These are phyloP conservation scores for Verticillium alfalfae DNA, from an alignment of 2,329 filamentous ascomycete genomes.

Conservation along the genomic window DNA sequence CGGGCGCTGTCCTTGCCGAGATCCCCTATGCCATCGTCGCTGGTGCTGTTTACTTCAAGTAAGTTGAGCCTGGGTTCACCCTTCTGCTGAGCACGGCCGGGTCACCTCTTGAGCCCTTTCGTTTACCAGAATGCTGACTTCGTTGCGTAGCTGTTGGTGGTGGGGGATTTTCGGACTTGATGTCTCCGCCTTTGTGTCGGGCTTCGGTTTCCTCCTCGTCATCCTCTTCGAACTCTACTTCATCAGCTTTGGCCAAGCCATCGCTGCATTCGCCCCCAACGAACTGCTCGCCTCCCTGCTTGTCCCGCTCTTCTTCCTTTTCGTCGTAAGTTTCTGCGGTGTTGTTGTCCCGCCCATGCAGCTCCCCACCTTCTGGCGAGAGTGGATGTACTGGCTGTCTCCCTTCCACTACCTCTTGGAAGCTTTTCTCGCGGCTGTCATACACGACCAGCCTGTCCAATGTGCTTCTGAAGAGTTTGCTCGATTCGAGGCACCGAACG, in stretches of 20 bases:
- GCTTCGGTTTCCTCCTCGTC: conserved; percentile 58
- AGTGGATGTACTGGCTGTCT: conserved; percentile 62
- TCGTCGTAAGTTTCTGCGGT: conserved; percentile 65
- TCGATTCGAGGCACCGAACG: conserved; percentile 52
- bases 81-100: too few species aligned
- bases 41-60: conserved; percentile 54
- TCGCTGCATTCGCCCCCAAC: conserved; percentile 62
- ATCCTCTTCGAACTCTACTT: conserved; percentile 64
- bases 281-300: conserved; percentile 60
- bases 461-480: conserved; percentile 55
- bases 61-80: neutral
- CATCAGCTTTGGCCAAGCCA: conserved; percentile 60
- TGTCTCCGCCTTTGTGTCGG: conserved; percentile 48
- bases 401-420: conserved; percentile 65
- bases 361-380: conserved; percentile 58
- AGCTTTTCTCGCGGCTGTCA: conserved; percentile 50
- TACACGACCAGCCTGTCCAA: conserved; percentile 47
- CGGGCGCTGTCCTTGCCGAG: conserved; percentile 61
- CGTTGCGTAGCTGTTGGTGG: conserved; percentile 45
- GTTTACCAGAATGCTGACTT: neutral
- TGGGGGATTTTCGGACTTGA: conserved; percentile 43
- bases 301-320: conserved; percentile 65
- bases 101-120: too few species aligned
- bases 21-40: conserved; percentile 64
- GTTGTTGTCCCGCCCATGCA: conserved; percentile 58